Evolutionary conservation across 1,139 yeast genomes (phyloP), one percentile per base, ranked within the genome.

Genomic region (Lodderomyces oxycetoniae): DNA sequence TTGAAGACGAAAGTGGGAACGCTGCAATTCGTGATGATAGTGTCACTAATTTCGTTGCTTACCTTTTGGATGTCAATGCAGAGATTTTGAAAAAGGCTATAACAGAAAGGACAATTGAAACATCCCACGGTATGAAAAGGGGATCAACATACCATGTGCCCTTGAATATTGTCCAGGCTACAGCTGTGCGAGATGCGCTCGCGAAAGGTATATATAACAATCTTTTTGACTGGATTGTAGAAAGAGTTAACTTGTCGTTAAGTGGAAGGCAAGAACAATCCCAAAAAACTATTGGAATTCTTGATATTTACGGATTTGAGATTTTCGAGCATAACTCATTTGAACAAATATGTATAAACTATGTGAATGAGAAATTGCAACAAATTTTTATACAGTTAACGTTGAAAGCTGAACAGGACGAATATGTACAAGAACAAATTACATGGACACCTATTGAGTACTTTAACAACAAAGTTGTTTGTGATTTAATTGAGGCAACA

Each of bases 261-360:
- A 49, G 53, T 32, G 70, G 67, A 3, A 13, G 46, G 5, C 67
- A 69, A 29, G 63, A 67, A 31, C 74, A 75, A 27, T 52, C 55
- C 21, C 70, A 71, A 34, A 86, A 83, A 57, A 58, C 63, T 0
- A 81, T 93, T 51, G 99, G 99, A 45, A 93, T 93, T 52, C 71
- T 93, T 52, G 99, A 93, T 75, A 93, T 93, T 47, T 93, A 93
- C 55, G 99, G 99, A 6, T 93, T 93, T 63, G 99, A 93, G 59
- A 91, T 93, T 53, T 93, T 93, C 53, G 97, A 91, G 37, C 91
- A 86, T 52, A 91, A 91, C 64, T 87, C 96, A 3, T 91, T 93
- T 59, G 98, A 93, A 57, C 99, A 91, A 60, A 73, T 91, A 46
- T 91, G 98, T 65, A 91, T 91, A 67, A 91, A 91, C 60, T 91